Conservation (phyloP, 352 stramenopile genomes). For the Phytophthora chlamydospora region DNA sequence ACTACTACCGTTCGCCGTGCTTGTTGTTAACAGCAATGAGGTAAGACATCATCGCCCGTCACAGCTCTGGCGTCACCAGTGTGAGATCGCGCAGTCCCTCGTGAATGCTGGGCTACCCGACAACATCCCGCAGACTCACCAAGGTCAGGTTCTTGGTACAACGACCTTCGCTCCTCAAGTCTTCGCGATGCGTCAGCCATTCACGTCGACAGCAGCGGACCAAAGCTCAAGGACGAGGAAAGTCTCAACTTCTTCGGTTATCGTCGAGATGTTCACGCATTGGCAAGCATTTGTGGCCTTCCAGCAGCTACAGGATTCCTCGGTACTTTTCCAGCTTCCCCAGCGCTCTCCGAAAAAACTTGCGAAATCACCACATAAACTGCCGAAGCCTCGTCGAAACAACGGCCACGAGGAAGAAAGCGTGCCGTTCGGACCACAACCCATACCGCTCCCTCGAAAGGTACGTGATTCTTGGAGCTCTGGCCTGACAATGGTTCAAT, state of each 20-base stretch:
- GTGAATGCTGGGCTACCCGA: constrained; percentile 39
- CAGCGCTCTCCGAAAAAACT: constrained; percentile 15
- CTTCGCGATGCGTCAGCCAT: constrained; percentile 18
- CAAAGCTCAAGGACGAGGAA: not conserved
- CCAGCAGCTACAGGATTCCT: constrained; percentile 55
- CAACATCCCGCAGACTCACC: constrained; percentile 10
- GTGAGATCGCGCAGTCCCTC: constrained; percentile 24
- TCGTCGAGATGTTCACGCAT: constrained; percentile 51
- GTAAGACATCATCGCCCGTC: not conserved
- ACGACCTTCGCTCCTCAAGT: constrained; percentile 1
- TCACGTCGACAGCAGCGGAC: not conserved
- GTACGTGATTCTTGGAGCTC: constrained; percentile 19
- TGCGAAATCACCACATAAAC: constrained; percentile 6
- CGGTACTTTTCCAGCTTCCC: constrained; percentile 35
- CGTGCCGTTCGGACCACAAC: constrained; percentile 21
- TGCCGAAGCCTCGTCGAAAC: constrained; percentile 6
- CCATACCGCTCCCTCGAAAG: constrained; percentile 27
- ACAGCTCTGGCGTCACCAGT: constrained; percentile 31
- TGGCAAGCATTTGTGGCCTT: constrained; percentile 61
- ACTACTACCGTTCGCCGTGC: constrained; percentile 38
- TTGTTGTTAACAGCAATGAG: constrained; percentile 12
- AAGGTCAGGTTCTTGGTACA: not conserved
- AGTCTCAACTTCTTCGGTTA: constrained; percentile 5
- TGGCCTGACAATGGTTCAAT: not conserved
- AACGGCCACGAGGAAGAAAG: constrained; percentile 7